Conservation (phyloP, 2,329 filamentous ascomycete genomes). For the Neopestalotiopsis rosae region DNA sequence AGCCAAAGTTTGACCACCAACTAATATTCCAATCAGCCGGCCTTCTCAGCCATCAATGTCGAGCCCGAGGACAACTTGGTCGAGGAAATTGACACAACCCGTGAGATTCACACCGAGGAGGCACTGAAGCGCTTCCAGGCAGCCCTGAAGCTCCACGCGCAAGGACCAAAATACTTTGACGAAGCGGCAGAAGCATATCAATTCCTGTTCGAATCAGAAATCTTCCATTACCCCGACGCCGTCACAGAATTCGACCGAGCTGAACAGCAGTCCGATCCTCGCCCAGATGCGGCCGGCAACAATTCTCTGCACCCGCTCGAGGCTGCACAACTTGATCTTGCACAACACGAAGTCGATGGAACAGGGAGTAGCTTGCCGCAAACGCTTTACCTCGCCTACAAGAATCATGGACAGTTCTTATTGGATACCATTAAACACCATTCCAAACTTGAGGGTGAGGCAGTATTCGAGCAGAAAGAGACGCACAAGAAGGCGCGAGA, state of each 20-base stretch:
- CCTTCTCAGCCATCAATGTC: slow-evolving; percentile 90
- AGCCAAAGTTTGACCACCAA: neutral
- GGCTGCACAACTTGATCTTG: slow-evolving; percentile 38
- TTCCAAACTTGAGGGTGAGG: slow-evolving; percentile 36
- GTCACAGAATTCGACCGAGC: slow-evolving; percentile 82
- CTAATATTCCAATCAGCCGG: slow-evolving; percentile 48
- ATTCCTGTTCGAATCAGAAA: slow-evolving; percentile 86
- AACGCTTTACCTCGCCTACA: slow-evolving; percentile 90
- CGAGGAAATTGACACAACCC: slow-evolving; percentile 92
- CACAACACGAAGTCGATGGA: slow-evolving; percentile 69
- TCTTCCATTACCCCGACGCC: slow-evolving; percentile 91
- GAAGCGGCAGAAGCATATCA: slow-evolving; percentile 84
- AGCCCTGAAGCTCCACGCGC: slow-evolving; percentile 88
- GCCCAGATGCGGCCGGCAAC: slow-evolving; percentile 51
- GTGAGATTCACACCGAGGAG: slow-evolving; percentile 95
- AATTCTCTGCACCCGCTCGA: slow-evolving; percentile 57
- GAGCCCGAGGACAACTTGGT: slow-evolving; percentile 90
- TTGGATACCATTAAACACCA: slow-evolving; percentile 74
- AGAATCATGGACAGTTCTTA: slow-evolving; percentile 91
- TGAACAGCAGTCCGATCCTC: slow-evolving; percentile 58
- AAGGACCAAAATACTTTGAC: slow-evolving; percentile 76
- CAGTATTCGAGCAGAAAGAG: slow-evolving; percentile 43
- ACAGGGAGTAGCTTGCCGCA: slow-evolving; percentile 83
- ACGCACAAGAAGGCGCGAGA: slow-evolving; percentile 45
- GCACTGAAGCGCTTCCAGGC: slow-evolving; percentile 92